Evolutionary conservation across 1,139 yeast genomes (phyloP), one percentile per base, ranked within the genome.

Genomic region (Starmera stellimalicola): DNA sequence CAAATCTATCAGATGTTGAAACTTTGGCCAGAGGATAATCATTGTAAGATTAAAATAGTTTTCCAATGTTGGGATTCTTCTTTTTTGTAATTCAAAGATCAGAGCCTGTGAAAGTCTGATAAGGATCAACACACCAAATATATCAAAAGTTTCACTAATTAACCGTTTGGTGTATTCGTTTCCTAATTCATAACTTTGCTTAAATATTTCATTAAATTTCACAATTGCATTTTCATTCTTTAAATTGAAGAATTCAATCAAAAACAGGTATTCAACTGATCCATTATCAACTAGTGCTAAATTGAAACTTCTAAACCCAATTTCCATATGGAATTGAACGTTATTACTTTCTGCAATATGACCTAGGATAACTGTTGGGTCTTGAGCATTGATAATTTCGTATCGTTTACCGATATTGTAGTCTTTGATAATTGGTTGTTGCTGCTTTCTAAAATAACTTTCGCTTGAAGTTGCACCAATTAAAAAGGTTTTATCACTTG

Each of bases 261-360:
- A 58, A 52, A 87, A 85, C 25, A 77, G 63, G 48, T 78, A 83
- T 52, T 88, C 95, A 5, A 77, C 88, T 2, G 79, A 67, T 14
- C 79, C 73, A 54, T 85, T 87, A 50, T 85, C 95, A 19, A 79
- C 56, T 7, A 87, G 53, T 0, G 94, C 91, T 26, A 77, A 57
- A 40, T 78, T 76, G 61, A 85, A 75, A 47, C 82, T 83, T 37
- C 80, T 65, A 54, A 77, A 84, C 0, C 82, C 76, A 38, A 73
- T 72, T 49, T 87, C 95, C 37, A 81, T 61, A 72, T 80, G 74
- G 48, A 77, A 77, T 8, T 70, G 62, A 43, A 71, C 65, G 3
- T 77, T 77, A 26, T 77, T 76, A 9, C 79, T 71, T 54, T 85
- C 95, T 0, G 95, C 95, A 26, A 84, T 81, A 50, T 82, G 93